Conservation (phyloP, 805 yeast species). For the Yamadazyma phyllophila region DNA sequence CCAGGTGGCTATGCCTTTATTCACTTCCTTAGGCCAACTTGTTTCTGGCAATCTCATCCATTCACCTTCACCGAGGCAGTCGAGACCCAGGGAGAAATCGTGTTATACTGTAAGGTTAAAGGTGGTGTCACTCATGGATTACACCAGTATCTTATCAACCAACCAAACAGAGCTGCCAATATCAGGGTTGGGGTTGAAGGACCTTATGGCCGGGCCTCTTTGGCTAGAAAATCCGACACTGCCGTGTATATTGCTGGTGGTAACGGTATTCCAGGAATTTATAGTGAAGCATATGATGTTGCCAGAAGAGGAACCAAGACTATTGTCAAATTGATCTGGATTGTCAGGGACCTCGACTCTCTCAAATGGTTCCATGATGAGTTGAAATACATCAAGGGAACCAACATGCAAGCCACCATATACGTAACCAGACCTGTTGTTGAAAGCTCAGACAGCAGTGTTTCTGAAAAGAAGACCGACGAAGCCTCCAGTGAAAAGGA, state of each 20-base stretch:
- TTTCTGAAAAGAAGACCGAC: conserved; percentile 9
- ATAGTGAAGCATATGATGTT: conserved; percentile 36
- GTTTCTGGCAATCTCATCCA: conserved; percentile 46
- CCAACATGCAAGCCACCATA: conserved; percentile 25
- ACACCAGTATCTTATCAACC: conserved; percentile 21
- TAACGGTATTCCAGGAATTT: conserved; percentile 64
- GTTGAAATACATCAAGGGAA: conserved; percentile 20
- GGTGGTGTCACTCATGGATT: conserved; percentile 36
- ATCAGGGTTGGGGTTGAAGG: conserved; percentile 53
- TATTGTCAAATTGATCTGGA: conserved; percentile 57
- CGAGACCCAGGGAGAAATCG: conserved; percentile 20
- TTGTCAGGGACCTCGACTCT: conserved; percentile 50
- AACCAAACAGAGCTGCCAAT: conserved; percentile 26
- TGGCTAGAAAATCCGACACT: conserved; percentile 49
- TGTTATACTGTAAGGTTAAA: conserved; percentile 35
- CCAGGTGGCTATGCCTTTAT: conserved; percentile 44
- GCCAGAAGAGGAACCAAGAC: conserved; percentile 18
- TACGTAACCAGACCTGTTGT: conserved; percentile 26
- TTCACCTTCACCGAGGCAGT: conserved; percentile 33
- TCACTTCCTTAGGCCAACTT: conserved; percentile 30
- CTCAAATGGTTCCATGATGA: conserved; percentile 50
- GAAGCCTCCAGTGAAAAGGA: conserved; percentile 7
- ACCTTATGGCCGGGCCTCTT: conserved; percentile 60
- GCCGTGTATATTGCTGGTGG: conserved; percentile 71
- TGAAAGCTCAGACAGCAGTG: background rate